These are phyloP conservation scores for Globisporangium recalcitrans DNA, from an alignment of 352 stramenopile genomes.

Conservation along the genomic window DNA sequence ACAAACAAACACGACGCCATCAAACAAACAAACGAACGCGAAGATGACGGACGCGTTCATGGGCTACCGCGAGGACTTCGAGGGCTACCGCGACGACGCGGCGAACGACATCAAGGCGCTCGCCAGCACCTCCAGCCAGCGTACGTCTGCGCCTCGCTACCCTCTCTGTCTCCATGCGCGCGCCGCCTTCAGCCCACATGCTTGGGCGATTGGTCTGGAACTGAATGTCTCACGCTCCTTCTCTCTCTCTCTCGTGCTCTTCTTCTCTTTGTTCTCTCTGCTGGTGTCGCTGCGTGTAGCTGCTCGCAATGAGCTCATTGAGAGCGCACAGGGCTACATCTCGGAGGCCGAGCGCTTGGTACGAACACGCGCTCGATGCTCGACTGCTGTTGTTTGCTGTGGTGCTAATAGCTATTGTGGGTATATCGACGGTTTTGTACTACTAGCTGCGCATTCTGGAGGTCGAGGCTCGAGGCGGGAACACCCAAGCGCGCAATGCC, in stretches of 20 bases:
- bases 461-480: constrained; percentile 65
- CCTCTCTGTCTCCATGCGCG: not conserved
- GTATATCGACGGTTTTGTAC: not conserved
- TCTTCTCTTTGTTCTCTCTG: not conserved
- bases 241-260: not conserved
- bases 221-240: not conserved
- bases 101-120: constrained; percentile 57
- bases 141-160: not conserved
- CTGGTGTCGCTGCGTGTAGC: constrained; percentile 18
- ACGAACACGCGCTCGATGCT: not conserved
- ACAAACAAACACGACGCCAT: no score
- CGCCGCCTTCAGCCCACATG: not conserved
- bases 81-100: constrained; percentile 72
- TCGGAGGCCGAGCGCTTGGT: constrained; percentile 71
- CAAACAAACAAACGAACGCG: not conserved
- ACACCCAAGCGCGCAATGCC: constrained; percentile 69
- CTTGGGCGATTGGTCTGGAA: not conserved
- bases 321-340: constrained; percentile 55
- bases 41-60: constrained; percentile 74
- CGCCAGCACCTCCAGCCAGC: constrained; percentile 26
- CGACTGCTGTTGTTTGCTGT: not conserved
- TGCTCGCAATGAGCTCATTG: constrained; percentile 37
- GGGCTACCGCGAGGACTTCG: constrained; percentile 76
- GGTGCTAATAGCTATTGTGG: not conserved
- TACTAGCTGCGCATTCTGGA: constrained; percentile 70